These are phyloP conservation scores for Globisporangium solare DNA, from an alignment of 352 stramenopile species.

Conservation along the genomic window DNA sequence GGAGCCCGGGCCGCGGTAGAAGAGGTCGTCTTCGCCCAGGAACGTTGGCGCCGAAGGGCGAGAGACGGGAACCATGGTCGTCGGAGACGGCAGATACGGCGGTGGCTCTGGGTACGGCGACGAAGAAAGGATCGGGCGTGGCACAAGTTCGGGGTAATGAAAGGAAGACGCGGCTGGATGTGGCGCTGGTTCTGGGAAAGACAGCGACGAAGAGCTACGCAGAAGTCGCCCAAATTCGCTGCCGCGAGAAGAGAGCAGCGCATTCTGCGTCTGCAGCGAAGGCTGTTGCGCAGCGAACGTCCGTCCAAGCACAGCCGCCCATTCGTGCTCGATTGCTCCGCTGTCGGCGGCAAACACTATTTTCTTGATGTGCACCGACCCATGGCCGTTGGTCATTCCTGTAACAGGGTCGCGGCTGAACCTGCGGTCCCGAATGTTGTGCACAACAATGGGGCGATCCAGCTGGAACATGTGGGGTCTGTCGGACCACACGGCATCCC, in stretches of 20 bases:
- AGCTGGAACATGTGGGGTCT: slow-evolving; percentile 38
- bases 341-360: slow-evolving; percentile 39
- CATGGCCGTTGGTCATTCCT: slow-evolving; percentile 27
- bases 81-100: slow-evolving; percentile 10
- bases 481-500: slow-evolving; percentile 22
- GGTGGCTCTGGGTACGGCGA: neutral
- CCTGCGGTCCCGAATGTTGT: slow-evolving; percentile 26
- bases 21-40: neutral
- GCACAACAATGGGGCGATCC: slow-evolving; percentile 26
- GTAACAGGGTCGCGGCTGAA: slow-evolving; percentile 31
- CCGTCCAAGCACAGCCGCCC: slow-evolving; percentile 26
- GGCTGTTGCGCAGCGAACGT: neutral
- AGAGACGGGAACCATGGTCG: slow-evolving; percentile 6
- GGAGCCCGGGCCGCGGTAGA: slow-evolving; percentile 8
- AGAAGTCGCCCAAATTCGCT: neutral
- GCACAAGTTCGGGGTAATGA: too few relatives aligned
- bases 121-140: too few relatives aligned
- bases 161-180: too few relatives aligned
- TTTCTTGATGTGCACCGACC: slow-evolving; percentile 26
- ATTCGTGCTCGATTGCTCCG: slow-evolving; percentile 21
- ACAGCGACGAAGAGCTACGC: neutral
- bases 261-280: neutral
- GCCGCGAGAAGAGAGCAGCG: neutral
- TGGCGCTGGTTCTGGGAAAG: too few relatives aligned
- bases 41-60: slow-evolving; percentile 13